Conservation (phyloP, 306 rosid species). For the Bauhinia variegata region DNA sequence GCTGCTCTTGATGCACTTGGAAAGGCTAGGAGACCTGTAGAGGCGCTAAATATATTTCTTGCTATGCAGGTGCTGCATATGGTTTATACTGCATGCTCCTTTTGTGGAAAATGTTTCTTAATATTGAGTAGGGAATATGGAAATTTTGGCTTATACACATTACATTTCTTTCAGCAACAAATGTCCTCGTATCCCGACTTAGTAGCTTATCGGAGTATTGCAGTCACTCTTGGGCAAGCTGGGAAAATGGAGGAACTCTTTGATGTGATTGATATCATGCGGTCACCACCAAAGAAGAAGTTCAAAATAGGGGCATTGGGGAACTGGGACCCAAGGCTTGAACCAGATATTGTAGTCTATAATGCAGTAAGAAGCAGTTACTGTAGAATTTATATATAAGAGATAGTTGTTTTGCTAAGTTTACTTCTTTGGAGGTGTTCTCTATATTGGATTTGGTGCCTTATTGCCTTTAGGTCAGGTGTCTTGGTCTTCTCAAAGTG, state of each 20-base stretch:
- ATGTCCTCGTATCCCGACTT: slow-evolving; percentile 90
- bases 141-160: slow-evolving; percentile 31
- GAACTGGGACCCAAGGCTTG: slow-evolving; percentile 90
- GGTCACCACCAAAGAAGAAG: slow-evolving; percentile 78
- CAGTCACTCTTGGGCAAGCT: slow-evolving; percentile 94
- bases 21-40: slow-evolving; percentile 89
- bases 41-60: slow-evolving; percentile 78
- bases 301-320: slow-evolving; percentile 71
- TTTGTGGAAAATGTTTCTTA: slow-evolving; percentile 25
- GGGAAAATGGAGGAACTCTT: slow-evolving; percentile 92
- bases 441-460: slow-evolving; percentile 24
- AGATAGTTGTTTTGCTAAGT: slow-evolving; percentile 23
- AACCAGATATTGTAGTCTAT: slow-evolving; percentile 81
- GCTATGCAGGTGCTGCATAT: slow-evolving; percentile 73
- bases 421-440: slow-evolving; percentile 22
- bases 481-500: slow-evolving; percentile 21
- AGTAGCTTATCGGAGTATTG: slow-evolving; percentile 86
- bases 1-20: slow-evolving; percentile 92
- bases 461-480: slow-evolving; percentile 8
- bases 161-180: slow-evolving; percentile 73
- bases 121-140: slow-evolving; percentile 31
- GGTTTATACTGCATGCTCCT: slow-evolving; percentile 22
- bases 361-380: slow-evolving; percentile 70
- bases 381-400: slow-evolving; percentile 16
- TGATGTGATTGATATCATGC: slow-evolving; percentile 87